phyloP scores from a whole-genome alignment of 352 stramenopile genomes.

The Globisporangium radiosum region DNA sequence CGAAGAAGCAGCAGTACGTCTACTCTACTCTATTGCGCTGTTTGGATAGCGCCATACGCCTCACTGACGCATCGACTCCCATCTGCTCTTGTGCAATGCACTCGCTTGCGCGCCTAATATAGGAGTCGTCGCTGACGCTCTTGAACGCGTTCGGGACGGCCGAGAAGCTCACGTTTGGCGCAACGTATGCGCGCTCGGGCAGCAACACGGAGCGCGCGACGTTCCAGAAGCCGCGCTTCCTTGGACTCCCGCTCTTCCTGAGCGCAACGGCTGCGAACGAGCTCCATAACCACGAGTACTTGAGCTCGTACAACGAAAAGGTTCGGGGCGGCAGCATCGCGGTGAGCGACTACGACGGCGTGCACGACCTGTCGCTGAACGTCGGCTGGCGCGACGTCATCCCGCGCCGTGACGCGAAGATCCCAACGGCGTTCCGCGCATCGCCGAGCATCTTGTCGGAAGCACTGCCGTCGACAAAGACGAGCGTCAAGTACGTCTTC shows the following conservation, averaged over 20 bases:
- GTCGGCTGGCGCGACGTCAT: constrained; percentile 85
- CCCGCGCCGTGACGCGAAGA: constrained; percentile 73
- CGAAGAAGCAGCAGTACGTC: constrained; percentile 68
- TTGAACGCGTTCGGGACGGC: constrained; percentile 79
- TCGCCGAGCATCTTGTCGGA: constrained; percentile 89
- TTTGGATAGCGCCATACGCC: too few species aligned
- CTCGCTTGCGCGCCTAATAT: background rate
- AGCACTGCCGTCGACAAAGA: constrained; percentile 87
- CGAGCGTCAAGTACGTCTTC: constrained; percentile 91
- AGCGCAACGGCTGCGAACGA: constrained; percentile 73
- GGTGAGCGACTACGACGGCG: constrained; percentile 80
- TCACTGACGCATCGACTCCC: too few species aligned
- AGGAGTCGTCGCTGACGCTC: constrained; percentile 82
- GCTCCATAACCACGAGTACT: constrained; percentile 80
- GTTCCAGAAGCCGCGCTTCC: constrained; percentile 84
- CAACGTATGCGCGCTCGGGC: constrained; percentile 78
- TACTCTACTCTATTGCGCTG: too few species aligned
- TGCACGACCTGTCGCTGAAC: constrained; percentile 83
- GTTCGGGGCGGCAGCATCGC: constrained; percentile 77
- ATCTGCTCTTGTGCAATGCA: too few species aligned
- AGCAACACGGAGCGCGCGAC: constrained; percentile 81
- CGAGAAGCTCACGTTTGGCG: constrained; percentile 76
- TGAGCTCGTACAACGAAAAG: constrained; percentile 88
- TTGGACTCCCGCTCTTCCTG: constrained; percentile 75
- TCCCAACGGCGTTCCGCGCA: constrained; percentile 84